Evolutionary conservation across 2,329 filamentous ascomycete genomes (phyloP).

Genomic region (Decorospora gaudefroyi): DNA sequence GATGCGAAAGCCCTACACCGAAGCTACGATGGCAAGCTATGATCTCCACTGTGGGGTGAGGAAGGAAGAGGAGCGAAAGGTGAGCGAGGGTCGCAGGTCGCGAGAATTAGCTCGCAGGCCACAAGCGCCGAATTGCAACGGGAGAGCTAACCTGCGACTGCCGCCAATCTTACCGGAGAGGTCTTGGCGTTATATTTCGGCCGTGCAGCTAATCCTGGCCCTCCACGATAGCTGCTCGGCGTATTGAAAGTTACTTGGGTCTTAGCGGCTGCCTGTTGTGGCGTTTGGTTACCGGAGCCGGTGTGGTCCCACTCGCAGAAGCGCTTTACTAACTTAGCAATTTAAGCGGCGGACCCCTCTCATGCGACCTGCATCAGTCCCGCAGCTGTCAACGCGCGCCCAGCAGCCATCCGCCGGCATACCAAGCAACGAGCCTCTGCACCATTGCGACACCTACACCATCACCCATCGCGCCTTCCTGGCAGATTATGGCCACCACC

Average conservation of each 20-base stretch:
- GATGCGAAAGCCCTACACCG: conserved; percentile 44
- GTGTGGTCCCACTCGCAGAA: conserved; percentile 7
- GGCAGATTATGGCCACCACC: conserved; percentile 19
- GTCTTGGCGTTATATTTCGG: background rate
- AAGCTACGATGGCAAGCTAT: conserved; percentile 41
- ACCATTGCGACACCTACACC: too few relatives aligned
- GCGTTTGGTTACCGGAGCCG: conserved; percentile 5
- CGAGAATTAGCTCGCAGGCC: conserved; percentile 31
- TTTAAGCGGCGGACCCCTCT: conserved; percentile 22
- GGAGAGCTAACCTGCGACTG: conserved; percentile 19
- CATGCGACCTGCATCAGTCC: conserved; percentile 11
- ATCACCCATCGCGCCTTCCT: conserved; percentile 14
- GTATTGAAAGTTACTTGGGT: conserved; percentile 12
- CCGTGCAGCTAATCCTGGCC: background rate
- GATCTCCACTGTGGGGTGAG: conserved; percentile 45
- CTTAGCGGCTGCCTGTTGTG: conserved; percentile 15
- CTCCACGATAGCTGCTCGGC: background rate
- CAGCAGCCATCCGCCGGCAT: conserved; percentile 4
- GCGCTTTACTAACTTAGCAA: conserved; percentile 10
- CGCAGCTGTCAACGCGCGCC: conserved; percentile 19
- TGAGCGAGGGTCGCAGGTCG: conserved; percentile 27
- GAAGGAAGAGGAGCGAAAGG: conserved; percentile 34
- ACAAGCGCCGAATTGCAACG: conserved; percentile 28
- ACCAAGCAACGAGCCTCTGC: too few relatives aligned
- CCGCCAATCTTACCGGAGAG: conserved; percentile 11